phyloP scores from a whole-genome alignment of 352 stramenopile genomes.

The Globisporangium sylvaticum region DNA sequence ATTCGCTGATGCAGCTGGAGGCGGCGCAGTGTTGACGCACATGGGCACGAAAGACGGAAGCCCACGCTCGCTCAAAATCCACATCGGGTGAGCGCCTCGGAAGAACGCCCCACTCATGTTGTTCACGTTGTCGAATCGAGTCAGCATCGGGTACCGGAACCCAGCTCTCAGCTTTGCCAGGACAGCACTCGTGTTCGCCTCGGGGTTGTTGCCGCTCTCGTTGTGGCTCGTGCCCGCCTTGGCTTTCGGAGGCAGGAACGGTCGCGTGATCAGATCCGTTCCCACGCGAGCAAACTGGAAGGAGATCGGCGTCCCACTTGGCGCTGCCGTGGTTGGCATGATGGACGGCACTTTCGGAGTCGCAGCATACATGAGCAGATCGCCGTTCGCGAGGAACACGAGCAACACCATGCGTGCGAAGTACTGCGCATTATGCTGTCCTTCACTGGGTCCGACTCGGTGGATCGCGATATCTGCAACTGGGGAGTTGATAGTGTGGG shows the following conservation, averaged over 20 bases:
- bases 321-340: constrained; percentile 8
- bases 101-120: constrained; percentile 86
- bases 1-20: constrained; percentile 19
- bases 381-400: constrained; percentile 81
- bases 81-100: constrained; percentile 79
- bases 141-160: constrained; percentile 87
- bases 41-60: constrained; percentile 68
- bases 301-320: constrained; percentile 16
- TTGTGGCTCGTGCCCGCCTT: constrained; percentile 44
- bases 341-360: constrained; percentile 41
- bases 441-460: constrained; percentile 72
- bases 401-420: constrained; percentile 78
- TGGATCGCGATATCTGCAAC: constrained; percentile 83
- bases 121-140: constrained; percentile 77
- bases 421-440: constrained; percentile 64
- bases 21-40: constrained; percentile 43
- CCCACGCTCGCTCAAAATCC: constrained; percentile 71
- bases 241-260: constrained; percentile 58
- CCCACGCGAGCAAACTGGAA: constrained; percentile 69
- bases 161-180: constrained; percentile 68
- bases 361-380: constrained; percentile 76
- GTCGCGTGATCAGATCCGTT: constrained; percentile 75
- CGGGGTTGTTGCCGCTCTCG: constrained; percentile 39
- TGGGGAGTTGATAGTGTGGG: constrained; percentile 74
- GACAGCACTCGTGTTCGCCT: constrained; percentile 65